Conservation (phyloP, 176 grass and related monocot species). For the Paspalum notatum region DNA sequence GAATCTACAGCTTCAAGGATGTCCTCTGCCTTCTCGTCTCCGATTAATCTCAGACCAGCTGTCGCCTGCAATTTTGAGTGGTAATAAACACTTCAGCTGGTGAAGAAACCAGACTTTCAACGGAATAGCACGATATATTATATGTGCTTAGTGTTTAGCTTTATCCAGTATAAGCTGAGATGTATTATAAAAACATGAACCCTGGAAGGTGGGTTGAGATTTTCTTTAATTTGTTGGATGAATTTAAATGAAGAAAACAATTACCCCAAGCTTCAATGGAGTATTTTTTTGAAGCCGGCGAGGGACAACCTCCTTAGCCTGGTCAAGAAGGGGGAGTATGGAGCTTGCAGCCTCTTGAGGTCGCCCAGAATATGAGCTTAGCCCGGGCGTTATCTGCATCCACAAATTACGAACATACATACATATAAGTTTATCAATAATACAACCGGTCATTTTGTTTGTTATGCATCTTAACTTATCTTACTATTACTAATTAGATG, state of each 20-base stretch:
- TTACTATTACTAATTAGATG: no score
- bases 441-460: not conserved
- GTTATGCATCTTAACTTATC: no score
- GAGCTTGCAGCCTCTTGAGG: not conserved
- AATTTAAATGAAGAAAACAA: not conserved
- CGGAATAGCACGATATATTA: not conserved
- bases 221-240: not conserved
- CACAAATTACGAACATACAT: not conserved
- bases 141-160: not conserved
- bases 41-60: conserved; percentile 4
- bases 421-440: not conserved
- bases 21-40: conserved; percentile 3
- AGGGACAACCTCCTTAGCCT: not conserved
- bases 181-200: not conserved
- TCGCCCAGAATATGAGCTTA: not conserved
- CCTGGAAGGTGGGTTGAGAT: not conserved
- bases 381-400: not conserved
- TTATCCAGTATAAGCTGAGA: not conserved
- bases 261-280: not conserved
- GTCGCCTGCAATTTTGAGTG: conserved; percentile 7
- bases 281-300: not conserved
- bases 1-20: conserved; percentile 3
- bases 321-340: not conserved
- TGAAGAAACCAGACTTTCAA: not conserved
- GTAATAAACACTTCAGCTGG: not conserved